These are phyloP conservation scores for Fusarium sp. DNA, from an alignment of 2,329 filamentous ascomycete species.

Conservation along the genomic window DNA sequence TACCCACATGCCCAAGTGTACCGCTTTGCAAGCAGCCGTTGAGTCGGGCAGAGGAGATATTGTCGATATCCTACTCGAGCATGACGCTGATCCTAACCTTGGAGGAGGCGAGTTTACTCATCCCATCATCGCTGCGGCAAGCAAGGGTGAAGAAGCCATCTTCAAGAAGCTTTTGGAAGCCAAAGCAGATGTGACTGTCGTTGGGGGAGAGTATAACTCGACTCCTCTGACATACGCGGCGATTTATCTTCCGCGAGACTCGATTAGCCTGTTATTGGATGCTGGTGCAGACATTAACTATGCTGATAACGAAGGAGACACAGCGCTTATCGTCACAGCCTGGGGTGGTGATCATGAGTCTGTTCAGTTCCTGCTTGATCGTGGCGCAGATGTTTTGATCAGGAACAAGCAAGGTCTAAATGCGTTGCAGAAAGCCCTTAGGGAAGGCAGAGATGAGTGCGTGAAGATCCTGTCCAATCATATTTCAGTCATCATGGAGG, in stretches of 20 bases:
- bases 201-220: constrained; percentile 49
- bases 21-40: constrained; percentile 55
- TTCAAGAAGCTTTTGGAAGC: constrained; percentile 51
- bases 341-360: constrained; percentile 45
- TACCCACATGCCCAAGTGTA: constrained; percentile 48
- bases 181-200: constrained; percentile 52
- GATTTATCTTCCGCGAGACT: constrained; percentile 47
- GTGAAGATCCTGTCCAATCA: constrained; percentile 51
- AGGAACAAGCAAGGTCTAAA: constrained; percentile 4
- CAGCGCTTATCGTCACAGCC: constrained; percentile 54
- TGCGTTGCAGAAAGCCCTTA: constrained; percentile 11
- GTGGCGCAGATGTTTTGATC: constrained; percentile 21
- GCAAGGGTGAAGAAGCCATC: constrained; percentile 50
- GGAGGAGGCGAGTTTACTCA: constrained; percentile 50
- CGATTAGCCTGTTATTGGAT: constrained; percentile 49
- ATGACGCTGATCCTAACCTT: constrained; percentile 52
- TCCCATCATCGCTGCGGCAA: constrained; percentile 54
- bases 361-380: constrained; percentile 18
- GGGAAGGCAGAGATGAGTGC: constrained; percentile 27
- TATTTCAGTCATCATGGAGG: constrained; percentile 32
- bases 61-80: constrained; percentile 53
- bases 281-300: constrained; percentile 55
- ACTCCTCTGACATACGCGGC: constrained; percentile 55
- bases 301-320: constrained; percentile 50
- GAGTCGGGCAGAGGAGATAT: constrained; percentile 52